These are phyloP conservation scores for Dimargaris xerosporica DNA, from an alignment of 192 early-diverging fungal species.

Conservation along the genomic window DNA sequence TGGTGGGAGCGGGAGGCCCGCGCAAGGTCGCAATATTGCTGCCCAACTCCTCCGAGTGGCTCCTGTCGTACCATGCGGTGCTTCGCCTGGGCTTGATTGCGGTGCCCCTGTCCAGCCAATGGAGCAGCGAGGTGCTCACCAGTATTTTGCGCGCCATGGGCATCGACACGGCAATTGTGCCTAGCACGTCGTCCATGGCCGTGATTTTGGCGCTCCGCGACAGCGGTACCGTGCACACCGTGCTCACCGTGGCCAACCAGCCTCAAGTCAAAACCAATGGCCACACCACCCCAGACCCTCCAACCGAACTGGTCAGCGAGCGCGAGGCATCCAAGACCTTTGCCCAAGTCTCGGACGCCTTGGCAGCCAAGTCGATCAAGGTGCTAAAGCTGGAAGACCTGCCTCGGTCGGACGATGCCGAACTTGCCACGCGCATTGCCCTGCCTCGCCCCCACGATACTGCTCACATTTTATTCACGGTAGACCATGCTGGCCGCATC, in stretches of 20 bases:
- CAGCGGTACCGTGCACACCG: background rate
- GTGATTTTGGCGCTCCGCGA: background rate
- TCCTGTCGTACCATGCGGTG: conserved; percentile 3
- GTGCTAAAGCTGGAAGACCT: background rate
- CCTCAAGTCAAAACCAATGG: background rate
- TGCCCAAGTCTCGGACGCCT: background rate
- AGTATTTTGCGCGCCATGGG: background rate
- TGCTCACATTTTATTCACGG: background rate
- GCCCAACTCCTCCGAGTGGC: background rate
- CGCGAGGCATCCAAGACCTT: background rate
- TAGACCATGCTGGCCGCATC: background rate
- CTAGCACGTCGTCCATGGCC: background rate
- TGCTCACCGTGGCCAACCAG: background rate
- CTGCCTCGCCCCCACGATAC: background rate
- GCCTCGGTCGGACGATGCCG: too few relatives aligned
- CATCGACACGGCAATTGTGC: background rate
- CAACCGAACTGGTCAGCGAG: background rate
- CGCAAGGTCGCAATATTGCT: conserved; percentile 1
- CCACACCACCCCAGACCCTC: background rate
- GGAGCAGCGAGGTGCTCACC: background rate
- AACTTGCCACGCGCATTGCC: background rate
- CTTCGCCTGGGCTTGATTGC: background rate
- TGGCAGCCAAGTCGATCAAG: background rate
- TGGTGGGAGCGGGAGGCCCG: too few relatives aligned
- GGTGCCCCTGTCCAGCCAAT: background rate